phyloP scores from a whole-genome alignment of 192 early-diverging fungal genomes.

The Dissophora globulifera region DNA sequence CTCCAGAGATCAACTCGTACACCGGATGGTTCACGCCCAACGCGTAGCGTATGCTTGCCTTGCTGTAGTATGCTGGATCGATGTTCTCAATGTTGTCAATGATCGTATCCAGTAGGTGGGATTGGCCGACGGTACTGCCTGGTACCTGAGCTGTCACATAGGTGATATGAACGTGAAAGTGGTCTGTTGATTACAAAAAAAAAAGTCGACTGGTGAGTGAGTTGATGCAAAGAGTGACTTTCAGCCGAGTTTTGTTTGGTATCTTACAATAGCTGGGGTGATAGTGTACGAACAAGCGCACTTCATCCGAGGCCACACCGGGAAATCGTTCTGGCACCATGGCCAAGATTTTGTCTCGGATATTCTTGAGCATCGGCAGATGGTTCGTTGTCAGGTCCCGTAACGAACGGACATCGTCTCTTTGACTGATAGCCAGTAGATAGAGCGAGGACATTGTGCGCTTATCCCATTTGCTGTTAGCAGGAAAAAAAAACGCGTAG shows the following conservation, averaged over 20 bases:
- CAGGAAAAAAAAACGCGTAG: background rate
- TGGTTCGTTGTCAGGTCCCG: conserved; percentile 69
- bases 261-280: conserved; percentile 80
- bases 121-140: conserved; percentile 71
- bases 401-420: conserved; percentile 66
- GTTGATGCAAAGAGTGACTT: background rate
- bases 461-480: conserved; percentile 77
- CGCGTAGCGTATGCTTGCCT: conserved; percentile 66
- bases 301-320: conserved; percentile 63
- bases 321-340: conserved; percentile 59
- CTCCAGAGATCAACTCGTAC: conserved; percentile 14
- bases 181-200: conserved; percentile 53
- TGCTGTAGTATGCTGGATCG: conserved; percentile 73
- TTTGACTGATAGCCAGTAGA: conserved; percentile 69
- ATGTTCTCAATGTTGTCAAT: conserved; percentile 75
- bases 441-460: conserved; percentile 70
- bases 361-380: conserved; percentile 70
- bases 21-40: conserved; percentile 64
- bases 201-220: background rate
- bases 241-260: too few species aligned
- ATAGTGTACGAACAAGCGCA: conserved; percentile 82
- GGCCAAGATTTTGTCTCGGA: conserved; percentile 60
- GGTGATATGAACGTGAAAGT: conserved; percentile 84
- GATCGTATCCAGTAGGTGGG: conserved; percentile 75
- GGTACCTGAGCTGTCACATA: conserved; percentile 65